Evolutionary conservation across 208 protist genomes (phyloP).

Genomic region (Strigomonas culicis): DNA sequence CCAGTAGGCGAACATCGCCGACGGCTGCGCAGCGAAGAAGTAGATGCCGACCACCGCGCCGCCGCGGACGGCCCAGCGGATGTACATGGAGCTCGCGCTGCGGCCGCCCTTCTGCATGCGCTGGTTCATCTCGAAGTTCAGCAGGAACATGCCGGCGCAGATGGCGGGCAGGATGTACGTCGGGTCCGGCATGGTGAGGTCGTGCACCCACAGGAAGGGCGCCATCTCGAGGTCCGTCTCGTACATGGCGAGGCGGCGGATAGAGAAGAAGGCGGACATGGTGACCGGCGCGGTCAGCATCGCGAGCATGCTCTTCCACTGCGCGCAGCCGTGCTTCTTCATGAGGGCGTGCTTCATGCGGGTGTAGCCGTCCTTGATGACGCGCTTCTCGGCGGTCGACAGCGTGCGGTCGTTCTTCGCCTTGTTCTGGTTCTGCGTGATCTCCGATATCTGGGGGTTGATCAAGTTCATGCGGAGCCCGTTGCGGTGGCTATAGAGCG

Average conservation of each 20-base stretch:
- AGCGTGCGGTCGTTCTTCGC: constrained; percentile 80
- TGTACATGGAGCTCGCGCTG: constrained; percentile 69
- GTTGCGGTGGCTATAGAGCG: constrained; percentile 83
- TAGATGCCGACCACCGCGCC: constrained; percentile 69
- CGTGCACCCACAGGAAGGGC: constrained; percentile 77
- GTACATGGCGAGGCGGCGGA: constrained; percentile 77
- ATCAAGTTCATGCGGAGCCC: constrained; percentile 75
- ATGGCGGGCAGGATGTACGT: constrained; percentile 73
- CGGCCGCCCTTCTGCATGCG: constrained; percentile 80
- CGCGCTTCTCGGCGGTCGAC: constrained; percentile 74
- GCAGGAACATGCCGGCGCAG: constrained; percentile 79
- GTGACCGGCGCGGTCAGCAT: constrained; percentile 73
- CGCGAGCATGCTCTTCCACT: constrained; percentile 78
- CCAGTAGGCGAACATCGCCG: constrained; percentile 89
- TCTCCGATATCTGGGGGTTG: constrained; percentile 66
- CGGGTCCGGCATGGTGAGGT: constrained; percentile 87
- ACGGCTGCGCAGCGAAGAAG: constrained; percentile 71
- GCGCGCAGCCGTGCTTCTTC: constrained; percentile 78
- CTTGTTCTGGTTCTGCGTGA: constrained; percentile 73
- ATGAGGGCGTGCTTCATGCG: constrained; percentile 82
- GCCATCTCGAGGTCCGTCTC: constrained; percentile 82
- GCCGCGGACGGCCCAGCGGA: constrained; percentile 70
- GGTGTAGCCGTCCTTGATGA: constrained; percentile 85
- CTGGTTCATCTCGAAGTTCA: constrained; percentile 89
- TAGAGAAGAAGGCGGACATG: constrained; percentile 83